A percentile compares a stretch with the other conserved stretches of the same genome.
Evolutionary conservation across 768 basidiomycete species (phyloP).

Genomic region (Rhizopogon roseolus): DNA sequence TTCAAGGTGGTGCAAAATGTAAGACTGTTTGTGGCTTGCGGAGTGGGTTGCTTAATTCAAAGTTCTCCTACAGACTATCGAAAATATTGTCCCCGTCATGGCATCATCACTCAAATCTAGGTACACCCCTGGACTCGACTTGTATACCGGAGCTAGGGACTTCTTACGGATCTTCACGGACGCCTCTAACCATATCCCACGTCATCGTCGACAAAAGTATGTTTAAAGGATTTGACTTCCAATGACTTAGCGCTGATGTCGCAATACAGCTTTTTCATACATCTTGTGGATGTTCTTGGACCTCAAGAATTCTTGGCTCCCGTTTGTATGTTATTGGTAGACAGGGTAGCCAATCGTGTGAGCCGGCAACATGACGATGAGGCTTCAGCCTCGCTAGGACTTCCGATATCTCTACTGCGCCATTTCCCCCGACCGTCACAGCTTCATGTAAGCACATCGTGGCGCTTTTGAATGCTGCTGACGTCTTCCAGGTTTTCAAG

Average conservation of each 20-base stretch:
- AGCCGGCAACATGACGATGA: slow-evolving; percentile 61
- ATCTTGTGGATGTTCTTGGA: slow-evolving; percentile 81
- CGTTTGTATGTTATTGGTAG: slow-evolving; percentile 78
- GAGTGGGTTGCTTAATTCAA: not conserved
- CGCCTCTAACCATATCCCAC: slow-evolving; percentile 86
- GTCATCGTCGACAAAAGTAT: slow-evolving; percentile 86
- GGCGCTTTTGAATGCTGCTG: not conserved
- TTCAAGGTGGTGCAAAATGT: slow-evolving; percentile 95
- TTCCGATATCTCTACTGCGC: slow-evolving; percentile 66
- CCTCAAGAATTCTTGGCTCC: slow-evolving; percentile 77
- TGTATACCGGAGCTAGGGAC: slow-evolving; percentile 69
- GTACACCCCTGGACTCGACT: slow-evolving; percentile 47
- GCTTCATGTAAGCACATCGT: slow-evolving; percentile 40
- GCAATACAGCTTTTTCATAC: slow-evolving; percentile 72
- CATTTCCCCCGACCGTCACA: slow-evolving; percentile 45
- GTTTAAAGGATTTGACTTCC: slow-evolving; percentile 16
- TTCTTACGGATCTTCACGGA: slow-evolving; percentile 92
- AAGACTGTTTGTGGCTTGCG: slow-evolving; percentile 3
- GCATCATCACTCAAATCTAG: slow-evolving; percentile 67
- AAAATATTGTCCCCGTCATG: slow-evolving; percentile 93
- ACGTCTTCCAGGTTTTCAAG: slow-evolving; percentile 45
- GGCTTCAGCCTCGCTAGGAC: slow-evolving; percentile 48
- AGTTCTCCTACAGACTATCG: slow-evolving; percentile 61
- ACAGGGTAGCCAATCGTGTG: slow-evolving; percentile 68
- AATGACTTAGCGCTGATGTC: slow-evolving; percentile 6